Base-by-base conservation (phyloP, 2,329 filamentous ascomycete genomes). In the Cladophialophora exuberans region DNA sequence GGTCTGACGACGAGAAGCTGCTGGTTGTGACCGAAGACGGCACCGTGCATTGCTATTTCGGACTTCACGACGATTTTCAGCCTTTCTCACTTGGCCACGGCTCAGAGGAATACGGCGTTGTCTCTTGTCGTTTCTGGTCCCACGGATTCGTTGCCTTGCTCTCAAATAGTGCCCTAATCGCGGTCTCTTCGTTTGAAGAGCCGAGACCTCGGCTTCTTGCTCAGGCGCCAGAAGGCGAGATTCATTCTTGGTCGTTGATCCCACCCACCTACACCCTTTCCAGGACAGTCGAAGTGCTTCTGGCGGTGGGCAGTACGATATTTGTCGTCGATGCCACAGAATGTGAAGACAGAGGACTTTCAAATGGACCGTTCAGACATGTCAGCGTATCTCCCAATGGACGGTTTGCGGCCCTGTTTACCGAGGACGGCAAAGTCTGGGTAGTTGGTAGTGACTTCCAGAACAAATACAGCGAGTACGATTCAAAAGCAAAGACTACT, bases 361-460 rank as follows among this genome's bases (percentile, higher is more conserved):
- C 96, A 64, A 90, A 94, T 59, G 94, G 94, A 0, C 93, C 94
- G 0, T 97, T 99, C 69, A 86, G 86, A 35, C 90, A 97, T 70
- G 88, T 97, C 51, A 87, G 85, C 64, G 89, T 97, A 11, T 97
- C 93, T 1, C 93, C 94, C 0, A 93, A 96, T 65, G 94, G 92
- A 18, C 88, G 87, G 61, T 95, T 89, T 65, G 87, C 92, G 3
- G 90, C 91, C 0, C 80, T 99, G 26, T 97, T 96, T 68, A 93
- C 91, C 0, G 80, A 85, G 25, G 86, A 90, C 57, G 90, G 91
- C 54, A 92, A 86, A 63, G 85, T 94, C 17, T 96, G 94, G 80
- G 89, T 99, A 23, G 91, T 97, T 47, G 94, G 90, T 43, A 93
- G 90, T 66, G 93, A 99, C 70, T 97, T 97, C 70, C 91, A 96